These are phyloP conservation scores for Skeletonema marinoi DNA, from an alignment of 108 stramenopile species.

Conservation along the genomic window DNA sequence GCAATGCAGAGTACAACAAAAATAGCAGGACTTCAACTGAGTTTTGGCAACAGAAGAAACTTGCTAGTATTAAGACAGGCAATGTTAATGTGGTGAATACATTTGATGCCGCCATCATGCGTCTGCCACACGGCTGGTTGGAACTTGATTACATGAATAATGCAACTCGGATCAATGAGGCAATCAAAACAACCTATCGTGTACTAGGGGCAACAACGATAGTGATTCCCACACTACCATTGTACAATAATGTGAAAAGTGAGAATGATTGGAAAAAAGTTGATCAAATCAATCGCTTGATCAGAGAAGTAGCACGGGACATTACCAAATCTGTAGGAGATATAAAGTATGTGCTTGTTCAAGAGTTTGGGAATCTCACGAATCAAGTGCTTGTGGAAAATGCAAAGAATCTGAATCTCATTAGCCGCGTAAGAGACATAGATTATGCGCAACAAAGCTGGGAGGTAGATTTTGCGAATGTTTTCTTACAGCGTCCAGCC, in stretches of 20 bases:
- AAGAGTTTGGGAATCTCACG: slow-evolving; percentile 29
- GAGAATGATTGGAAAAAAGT: slow-evolving; percentile 16
- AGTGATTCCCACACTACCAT: neutral
- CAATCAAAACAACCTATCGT: slow-evolving; percentile 25
- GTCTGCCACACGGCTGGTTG: slow-evolving; percentile 50
- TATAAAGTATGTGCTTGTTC: slow-evolving; percentile 12
- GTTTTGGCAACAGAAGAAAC: neutral
- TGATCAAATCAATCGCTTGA: slow-evolving; percentile 22
- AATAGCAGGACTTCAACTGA: neutral
- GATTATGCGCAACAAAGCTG: neutral
- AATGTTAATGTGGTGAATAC: neutral
- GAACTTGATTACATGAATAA: slow-evolving; percentile 19
- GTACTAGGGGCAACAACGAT: slow-evolving; percentile 10
- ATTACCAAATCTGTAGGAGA: neutral
- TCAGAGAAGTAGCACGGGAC: slow-evolving; percentile 15
- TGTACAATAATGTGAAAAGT: slow-evolving; percentile 20
- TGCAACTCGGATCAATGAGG: slow-evolving; percentile 16
- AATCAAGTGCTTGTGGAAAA: slow-evolving; percentile 23
- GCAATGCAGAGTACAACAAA: neutral
- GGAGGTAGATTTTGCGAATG: slow-evolving; percentile 1
- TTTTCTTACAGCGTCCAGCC: slow-evolving; percentile 32
- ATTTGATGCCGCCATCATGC: slow-evolving; percentile 46
- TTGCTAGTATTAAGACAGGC: neutral
- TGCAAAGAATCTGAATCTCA: slow-evolving; percentile 8
- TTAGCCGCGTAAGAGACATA: neutral